Base-by-base conservation (phyloP, 202 grass and related monocot genomes). In the Carex sylvatica region DNA sequence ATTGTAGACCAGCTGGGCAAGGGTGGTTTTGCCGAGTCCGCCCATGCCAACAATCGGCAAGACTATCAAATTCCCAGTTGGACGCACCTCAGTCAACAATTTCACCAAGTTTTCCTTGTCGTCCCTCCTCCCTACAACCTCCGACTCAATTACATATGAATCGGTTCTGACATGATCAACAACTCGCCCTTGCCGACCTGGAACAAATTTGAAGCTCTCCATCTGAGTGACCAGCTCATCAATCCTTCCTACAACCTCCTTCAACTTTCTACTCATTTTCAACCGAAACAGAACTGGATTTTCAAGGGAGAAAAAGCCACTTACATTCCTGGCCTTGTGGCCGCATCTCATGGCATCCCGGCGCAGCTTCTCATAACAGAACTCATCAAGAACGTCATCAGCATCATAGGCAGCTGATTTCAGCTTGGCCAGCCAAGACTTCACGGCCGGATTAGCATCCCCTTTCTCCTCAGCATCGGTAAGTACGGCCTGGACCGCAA, bases 11-110 rank as follows among this genome's bases (percentile, higher is more conserved):
- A 87, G 61, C 0, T 90, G 81, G 10, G 70, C 85, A 14, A 90
- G 65, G 0, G 88, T 85, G 2, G 85, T 90, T 49, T 90, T 90
- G 0, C 82, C 88, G 16, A 87, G 33, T 10, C 88, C 85, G 0
- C 82, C 88, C 59, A 90, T 82, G 5, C 88, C 88, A 44, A 87
- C 18, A 3, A 90, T 42, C 2, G 88, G 85, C 58, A 90, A 46
- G 8, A 90, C 77, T 2, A 0, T 59, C 6, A 84, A 12, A 79
- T 83, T 74, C 9, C 8, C 15, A 49, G 6, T 24, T 0, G 15
- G 1, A 20, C 36, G 19, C 23, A 26, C 62, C n/a, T 61, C 65
- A 9, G 67, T 5, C 19, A 89, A 18, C 44, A 76, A 73, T 33
- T 30, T 4, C 9, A 86, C 28, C 0, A 90, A 52, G 5, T 68